A percentile compares a stretch with the other conserved stretches of the same genome.
Evolutionary conservation across 306 rosid genomes (phyloP).

Genomic region (Rosa lucieae): DNA sequence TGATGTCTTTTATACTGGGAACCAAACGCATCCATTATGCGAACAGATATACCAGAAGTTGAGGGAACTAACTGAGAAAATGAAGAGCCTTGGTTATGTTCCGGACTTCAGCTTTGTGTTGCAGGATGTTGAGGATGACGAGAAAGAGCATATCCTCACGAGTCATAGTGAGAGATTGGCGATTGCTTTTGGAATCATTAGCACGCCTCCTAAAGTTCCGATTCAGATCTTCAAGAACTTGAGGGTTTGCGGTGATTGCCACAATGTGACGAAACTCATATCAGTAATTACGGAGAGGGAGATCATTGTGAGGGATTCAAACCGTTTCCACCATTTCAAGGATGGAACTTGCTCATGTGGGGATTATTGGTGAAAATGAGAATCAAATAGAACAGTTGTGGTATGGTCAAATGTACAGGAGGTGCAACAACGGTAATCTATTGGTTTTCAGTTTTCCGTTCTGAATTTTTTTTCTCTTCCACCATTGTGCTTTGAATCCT

Average conservation of each 20-base stretch:
- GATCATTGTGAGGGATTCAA: constrained; percentile 52
- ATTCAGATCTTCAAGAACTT: constrained; percentile 51
- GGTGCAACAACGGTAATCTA: too few relatives aligned
- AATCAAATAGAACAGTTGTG: background rate
- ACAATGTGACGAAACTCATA: constrained; percentile 39
- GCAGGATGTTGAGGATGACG: constrained; percentile 62
- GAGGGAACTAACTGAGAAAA: constrained; percentile 35
- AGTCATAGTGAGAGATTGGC: constrained; percentile 54
- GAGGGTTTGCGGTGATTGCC: constrained; percentile 54
- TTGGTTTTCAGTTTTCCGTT: too few relatives aligned
- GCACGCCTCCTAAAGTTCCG: constrained; percentile 38
- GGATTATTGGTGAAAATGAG: constrained; percentile 46
- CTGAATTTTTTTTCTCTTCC: too few relatives aligned
- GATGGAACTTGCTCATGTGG: constrained; percentile 53
- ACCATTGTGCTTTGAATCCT: background rate
- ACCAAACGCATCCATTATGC: constrained; percentile 45
- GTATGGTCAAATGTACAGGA: background rate
- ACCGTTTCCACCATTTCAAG: constrained; percentile 56
- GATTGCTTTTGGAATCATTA: constrained; percentile 44
- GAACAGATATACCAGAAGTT: constrained; percentile 45
- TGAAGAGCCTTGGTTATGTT: constrained; percentile 48
- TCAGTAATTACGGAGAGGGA: constrained; percentile 43
- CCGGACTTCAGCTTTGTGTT: constrained; percentile 47
- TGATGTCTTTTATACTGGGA: constrained; percentile 47
- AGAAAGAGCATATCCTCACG: constrained; percentile 46